Percentiles rank a stretch among this genome's conserved stretches.
These are phyloP conservation scores for Trypanosoma mega DNA, from an alignment of 208 protist species.

Conservation along the genomic window DNA sequence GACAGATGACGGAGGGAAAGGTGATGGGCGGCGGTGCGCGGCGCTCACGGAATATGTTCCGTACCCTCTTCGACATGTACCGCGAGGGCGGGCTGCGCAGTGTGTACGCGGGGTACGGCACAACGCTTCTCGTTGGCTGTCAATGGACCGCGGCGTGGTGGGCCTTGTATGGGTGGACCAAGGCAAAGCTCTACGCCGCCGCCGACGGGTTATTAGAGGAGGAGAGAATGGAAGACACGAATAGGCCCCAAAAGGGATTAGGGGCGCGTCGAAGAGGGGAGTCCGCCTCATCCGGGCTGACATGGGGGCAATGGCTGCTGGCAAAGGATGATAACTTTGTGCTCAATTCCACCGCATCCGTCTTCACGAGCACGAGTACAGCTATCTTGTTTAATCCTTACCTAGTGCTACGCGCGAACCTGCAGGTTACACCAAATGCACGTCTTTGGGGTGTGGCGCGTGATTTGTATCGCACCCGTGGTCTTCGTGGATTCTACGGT, in stretches of 20 bases:
- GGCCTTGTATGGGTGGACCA: slow-evolving; percentile 60
- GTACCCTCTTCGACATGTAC: slow-evolving; percentile 45
- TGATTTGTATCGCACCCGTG: slow-evolving; percentile 52
- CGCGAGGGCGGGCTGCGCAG: slow-evolving; percentile 58
- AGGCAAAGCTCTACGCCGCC: slow-evolving; percentile 43
- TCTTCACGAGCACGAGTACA: slow-evolving; percentile 62
- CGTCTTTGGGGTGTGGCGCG: slow-evolving; percentile 48
- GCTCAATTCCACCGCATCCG: slow-evolving; percentile 62
- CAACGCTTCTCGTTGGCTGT: slow-evolving; percentile 73
- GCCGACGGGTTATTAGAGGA: slow-evolving; percentile 27
- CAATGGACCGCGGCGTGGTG: slow-evolving; percentile 88
- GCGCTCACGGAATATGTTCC: slow-evolving; percentile 27
- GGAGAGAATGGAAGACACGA: neutral
- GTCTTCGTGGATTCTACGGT: slow-evolving; percentile 65
- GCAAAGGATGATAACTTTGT: slow-evolving; percentile 67
- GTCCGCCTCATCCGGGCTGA: slow-evolving; percentile 1
- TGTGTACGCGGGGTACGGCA: slow-evolving; percentile 78
- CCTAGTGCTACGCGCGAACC: slow-evolving; percentile 75
- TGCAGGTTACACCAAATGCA: slow-evolving; percentile 72
- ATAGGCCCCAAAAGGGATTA: too few species aligned
- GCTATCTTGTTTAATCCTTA: slow-evolving; percentile 85
- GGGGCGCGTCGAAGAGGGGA: too few species aligned
- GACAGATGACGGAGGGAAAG: slow-evolving; percentile 72
- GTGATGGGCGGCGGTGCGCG: neutral
- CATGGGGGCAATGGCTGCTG: slow-evolving; percentile 41